Evolutionary conservation across 768 basidiomycete genomes (phyloP).

Genomic region (Russula sp.): DNA sequence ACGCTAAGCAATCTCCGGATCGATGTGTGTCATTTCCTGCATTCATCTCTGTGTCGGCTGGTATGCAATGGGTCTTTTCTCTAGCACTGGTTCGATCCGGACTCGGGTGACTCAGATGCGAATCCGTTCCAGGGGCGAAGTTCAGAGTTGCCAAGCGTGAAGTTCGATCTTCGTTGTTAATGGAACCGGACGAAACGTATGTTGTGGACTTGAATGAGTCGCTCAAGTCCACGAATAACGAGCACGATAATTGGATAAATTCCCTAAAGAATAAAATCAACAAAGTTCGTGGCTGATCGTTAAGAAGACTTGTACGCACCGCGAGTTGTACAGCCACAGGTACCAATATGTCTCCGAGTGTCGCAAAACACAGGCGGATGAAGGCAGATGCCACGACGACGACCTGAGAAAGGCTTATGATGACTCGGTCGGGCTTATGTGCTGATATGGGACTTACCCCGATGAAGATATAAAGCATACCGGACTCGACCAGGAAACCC

Average conservation of each 20-base stretch:
- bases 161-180: not conserved
- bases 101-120: not conserved
- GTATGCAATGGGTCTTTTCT: too few species aligned
- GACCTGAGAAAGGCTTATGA: not conserved
- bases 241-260: constrained; percentile 18
- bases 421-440: not conserved
- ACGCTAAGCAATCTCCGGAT: not conserved
- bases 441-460: not conserved
- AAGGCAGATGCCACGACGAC: not conserved
- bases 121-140: not conserved
- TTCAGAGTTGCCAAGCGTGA: not conserved
- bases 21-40: not conserved
- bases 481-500: constrained; percentile 11
- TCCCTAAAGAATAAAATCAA: constrained; percentile 1
- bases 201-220: not conserved
- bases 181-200: not conserved
- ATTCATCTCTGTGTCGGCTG: not conserved
- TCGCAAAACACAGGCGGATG: constrained; percentile 1
- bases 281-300: not conserved
- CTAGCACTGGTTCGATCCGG: too few species aligned
- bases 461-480: constrained; percentile 14
- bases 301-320: not conserved
- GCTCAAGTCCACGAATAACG: not conserved
- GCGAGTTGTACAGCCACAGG: constrained; percentile 14
- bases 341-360: not conserved